Percentiles rank a stretch among this genome's conserved stretches.
These are phyloP conservation scores for Nitzschia inconspicua DNA, from an alignment of 108 stramenopile genomes.

Conservation along the genomic window DNA sequence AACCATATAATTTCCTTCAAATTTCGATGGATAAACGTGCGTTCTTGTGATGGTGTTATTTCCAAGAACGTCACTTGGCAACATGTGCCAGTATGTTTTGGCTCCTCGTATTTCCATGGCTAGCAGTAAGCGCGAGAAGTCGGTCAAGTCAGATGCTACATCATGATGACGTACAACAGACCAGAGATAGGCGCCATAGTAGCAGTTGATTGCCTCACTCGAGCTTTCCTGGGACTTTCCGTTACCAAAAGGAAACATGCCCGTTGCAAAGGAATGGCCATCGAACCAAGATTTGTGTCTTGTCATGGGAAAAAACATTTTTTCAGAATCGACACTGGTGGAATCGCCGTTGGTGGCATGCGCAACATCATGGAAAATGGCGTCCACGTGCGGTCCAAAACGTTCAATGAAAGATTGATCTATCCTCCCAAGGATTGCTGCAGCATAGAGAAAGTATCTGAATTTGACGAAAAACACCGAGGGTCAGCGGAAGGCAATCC, in stretches of 20 bases:
- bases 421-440: slow-evolving; percentile 61
- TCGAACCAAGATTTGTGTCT: slow-evolving; percentile 87
- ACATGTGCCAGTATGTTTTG: slow-evolving; percentile 91
- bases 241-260: slow-evolving; percentile 81
- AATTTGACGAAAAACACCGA: background rate
- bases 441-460: slow-evolving; percentile 68
- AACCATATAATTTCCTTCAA: slow-evolving; percentile 80
- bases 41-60: background rate
- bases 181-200: slow-evolving; percentile 92
- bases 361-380: slow-evolving; percentile 75
- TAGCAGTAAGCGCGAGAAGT: slow-evolving; percentile 74
- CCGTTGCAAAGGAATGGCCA: slow-evolving; percentile 85
- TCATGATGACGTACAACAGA: slow-evolving; percentile 63
- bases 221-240: slow-evolving; percentile 97
- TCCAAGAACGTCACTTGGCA: slow-evolving; percentile 29
- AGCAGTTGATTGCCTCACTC: slow-evolving; percentile 95
- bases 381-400: slow-evolving; percentile 67
- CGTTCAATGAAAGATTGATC: slow-evolving; percentile 57
- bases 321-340: slow-evolving; percentile 13
- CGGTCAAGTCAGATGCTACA: slow-evolving; percentile 40
- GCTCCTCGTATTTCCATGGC: slow-evolving; percentile 85
- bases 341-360: slow-evolving; percentile 54
- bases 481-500: background rate
- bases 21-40: slow-evolving; percentile 29
- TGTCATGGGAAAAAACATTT: slow-evolving; percentile 68